Percentiles rank a stretch among this genome's conserved stretches.
Conservation (phyloP, 805 yeast species). For the Pichia ethanolica region DNA sequence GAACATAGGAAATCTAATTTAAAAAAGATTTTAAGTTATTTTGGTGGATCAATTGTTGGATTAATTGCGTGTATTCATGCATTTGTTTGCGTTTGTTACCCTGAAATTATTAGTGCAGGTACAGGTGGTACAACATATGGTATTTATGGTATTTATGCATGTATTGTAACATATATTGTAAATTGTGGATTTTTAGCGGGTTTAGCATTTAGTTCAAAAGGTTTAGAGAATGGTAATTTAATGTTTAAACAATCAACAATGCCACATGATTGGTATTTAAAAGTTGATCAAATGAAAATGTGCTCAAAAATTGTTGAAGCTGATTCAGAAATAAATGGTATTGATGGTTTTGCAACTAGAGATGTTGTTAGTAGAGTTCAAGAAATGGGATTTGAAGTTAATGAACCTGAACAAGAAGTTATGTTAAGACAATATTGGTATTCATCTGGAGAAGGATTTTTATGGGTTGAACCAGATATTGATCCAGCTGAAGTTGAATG, state of each 20-base stretch:
- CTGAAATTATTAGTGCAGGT: conserved; percentile 24
- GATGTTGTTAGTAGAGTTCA: conserved; percentile 27
- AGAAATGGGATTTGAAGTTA: conserved; percentile 31
- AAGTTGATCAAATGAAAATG: conserved; percentile 64
- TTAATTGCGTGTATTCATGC: conserved; percentile 40
- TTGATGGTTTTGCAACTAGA: conserved; percentile 32
- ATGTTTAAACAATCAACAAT: conserved; percentile 62
- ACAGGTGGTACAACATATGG: conserved; percentile 28
- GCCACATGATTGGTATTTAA: conserved; percentile 54
- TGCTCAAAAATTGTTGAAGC: conserved; percentile 57
- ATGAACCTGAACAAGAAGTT: conserved; percentile 57
- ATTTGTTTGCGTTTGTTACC: conserved; percentile 32
- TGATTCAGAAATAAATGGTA: conserved; percentile 47
- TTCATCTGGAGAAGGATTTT: conserved; percentile 77
- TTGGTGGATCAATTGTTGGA: conserved; percentile 37
- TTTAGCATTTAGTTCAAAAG: conserved; percentile 38
- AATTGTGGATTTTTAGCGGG: conserved; percentile 40
- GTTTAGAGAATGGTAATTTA: conserved; percentile 43
- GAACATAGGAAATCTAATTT: conserved; percentile 22
- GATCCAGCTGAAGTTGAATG: conserved; percentile 67
- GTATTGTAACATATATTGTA: conserved; percentile 41
- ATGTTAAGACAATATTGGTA: conserved; percentile 81
- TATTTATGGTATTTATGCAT: conserved; percentile 35
- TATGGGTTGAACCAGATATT: conserved; percentile 86
- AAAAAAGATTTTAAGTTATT: conserved; percentile 31